Evolutionary conservation across 192 early-diverging fungal genomes (phyloP), one percentile per base, ranked within the genome.

Genomic region (Coemansia javaensis): DNA sequence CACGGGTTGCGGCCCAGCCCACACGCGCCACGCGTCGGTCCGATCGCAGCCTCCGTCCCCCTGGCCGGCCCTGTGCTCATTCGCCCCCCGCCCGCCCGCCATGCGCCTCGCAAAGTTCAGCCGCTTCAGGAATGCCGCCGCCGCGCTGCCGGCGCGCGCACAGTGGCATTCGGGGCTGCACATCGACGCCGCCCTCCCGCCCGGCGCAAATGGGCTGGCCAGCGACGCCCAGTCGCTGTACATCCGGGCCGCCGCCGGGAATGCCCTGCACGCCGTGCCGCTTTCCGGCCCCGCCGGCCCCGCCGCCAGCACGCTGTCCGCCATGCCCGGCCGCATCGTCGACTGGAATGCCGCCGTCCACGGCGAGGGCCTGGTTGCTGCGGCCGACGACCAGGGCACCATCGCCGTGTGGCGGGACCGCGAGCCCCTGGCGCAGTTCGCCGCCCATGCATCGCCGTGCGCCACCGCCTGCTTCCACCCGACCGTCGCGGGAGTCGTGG

Each of bases 51-150:
- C 17, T 8, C 17, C 3, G 14, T 13, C 31, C 2, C 2, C 16
- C 25, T 22, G 12, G 32, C 32, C 22, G 15, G 10, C 6, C 6
- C 15, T 24, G 32, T 18, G 32, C 30, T 10, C 21, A 7, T 0
- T 24, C 32, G 5, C 4, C 15, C 21, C 16, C 18, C 14, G 14
- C 17, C 27, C n/a, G n/a, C n/a, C n/a, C 13, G n/a, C 9, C 21
- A 73, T 73, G 70, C 58, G 58, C 17, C 17, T 66, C n/a, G 53
- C 53, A 11, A 44, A 43, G 14, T 40, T 62, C 40, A 73, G 62
- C 70, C 66, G 56, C 35, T 73, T 61, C 41, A 53, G 70, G 28
- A 73, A 65, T 42, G 63, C 70, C 9, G 30, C 37, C 34, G 70
- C 63, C 11, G 47, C 58, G 10, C 53, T 54, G 13, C 32, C 58